These are phyloP conservation scores for Pseudogymnoascus sp. DNA, from an alignment of 2,329 filamentous ascomycete species.

Conservation along the genomic window DNA sequence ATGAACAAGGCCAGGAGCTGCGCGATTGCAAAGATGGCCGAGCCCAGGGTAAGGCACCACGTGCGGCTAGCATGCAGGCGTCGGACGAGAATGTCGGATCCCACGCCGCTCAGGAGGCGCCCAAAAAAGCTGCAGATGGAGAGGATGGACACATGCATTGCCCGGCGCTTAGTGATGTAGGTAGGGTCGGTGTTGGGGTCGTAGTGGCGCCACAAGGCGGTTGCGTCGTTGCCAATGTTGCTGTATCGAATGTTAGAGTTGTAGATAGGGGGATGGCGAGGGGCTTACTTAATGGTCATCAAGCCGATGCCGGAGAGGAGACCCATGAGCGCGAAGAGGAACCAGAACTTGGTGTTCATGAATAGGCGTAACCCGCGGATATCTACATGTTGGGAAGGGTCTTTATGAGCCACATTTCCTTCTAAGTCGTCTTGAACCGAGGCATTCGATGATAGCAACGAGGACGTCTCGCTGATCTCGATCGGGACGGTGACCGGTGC, in stretches of 20 bases:
- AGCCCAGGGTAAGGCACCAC: constrained; percentile 81
- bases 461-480: constrained; percentile 67
- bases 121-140: constrained; percentile 82
- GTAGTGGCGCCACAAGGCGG: constrained; percentile 81
- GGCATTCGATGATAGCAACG: constrained; percentile 62
- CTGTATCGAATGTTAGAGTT: constrained; percentile 37
- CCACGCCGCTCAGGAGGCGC: constrained; percentile 73
- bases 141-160: constrained; percentile 90
- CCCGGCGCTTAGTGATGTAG: constrained; percentile 73
- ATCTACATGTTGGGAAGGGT: constrained; percentile 77
- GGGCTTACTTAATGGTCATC: constrained; percentile 94
- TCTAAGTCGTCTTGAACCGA: constrained; percentile 26
- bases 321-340: constrained; percentile 78
- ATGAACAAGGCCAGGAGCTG: constrained; percentile 72
- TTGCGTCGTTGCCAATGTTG: constrained; percentile 88
- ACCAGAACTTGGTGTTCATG: constrained; percentile 74
- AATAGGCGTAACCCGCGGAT: constrained; percentile 77
- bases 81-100: constrained; percentile 85
- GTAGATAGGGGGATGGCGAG: not conserved
- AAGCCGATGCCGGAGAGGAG: constrained; percentile 88
- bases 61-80: constrained; percentile 71
- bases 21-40: constrained; percentile 68
- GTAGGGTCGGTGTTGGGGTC: constrained; percentile 64
- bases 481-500: constrained; percentile 22
- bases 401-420: constrained; percentile 57